Evolutionary conservation across 306 rosid genomes (phyloP).

Genomic region (Malus asiatica): DNA sequence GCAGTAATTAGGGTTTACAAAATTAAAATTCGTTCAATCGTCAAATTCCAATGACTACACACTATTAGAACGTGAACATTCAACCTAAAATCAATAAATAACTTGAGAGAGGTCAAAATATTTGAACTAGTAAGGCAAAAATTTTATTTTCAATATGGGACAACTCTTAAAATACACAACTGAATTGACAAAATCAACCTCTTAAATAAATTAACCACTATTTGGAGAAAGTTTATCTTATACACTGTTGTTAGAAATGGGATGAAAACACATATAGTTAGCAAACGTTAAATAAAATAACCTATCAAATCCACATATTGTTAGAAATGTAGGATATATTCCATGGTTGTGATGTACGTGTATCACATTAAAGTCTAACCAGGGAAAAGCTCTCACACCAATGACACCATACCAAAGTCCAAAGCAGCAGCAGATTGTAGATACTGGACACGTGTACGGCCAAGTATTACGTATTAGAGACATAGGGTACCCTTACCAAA

Average conservation of each 20-base stretch:
- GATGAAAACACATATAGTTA: background rate
- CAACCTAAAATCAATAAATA: too few relatives aligned
- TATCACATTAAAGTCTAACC: slow-evolving; percentile 9
- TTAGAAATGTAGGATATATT: slow-evolving; percentile 3
- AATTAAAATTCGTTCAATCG: too few relatives aligned
- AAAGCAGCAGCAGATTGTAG: slow-evolving; percentile 20
- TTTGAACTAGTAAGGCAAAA: background rate
- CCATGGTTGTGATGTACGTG: slow-evolving; percentile 13
- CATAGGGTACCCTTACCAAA: slow-evolving; percentile 14
- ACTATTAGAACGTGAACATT: too few relatives aligned
- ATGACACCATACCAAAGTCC: background rate
- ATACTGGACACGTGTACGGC: slow-evolving; percentile 41
- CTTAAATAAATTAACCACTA: too few relatives aligned
- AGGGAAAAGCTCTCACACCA: background rate
- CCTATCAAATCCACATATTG: background rate
- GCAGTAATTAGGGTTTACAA: background rate
- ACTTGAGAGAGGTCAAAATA: background rate
- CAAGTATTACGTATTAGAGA: slow-evolving; percentile 14
- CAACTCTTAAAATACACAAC: background rate
- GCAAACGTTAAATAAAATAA: background rate
- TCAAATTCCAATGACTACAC: background rate
- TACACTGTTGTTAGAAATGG: background rate
- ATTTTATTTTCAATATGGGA: background rate
- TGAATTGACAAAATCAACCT: too few relatives aligned
- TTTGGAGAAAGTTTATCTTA: background rate